Conservation (phyloP, 2,329 filamentous ascomycete genomes). For the Exophiala spinifera region DNA sequence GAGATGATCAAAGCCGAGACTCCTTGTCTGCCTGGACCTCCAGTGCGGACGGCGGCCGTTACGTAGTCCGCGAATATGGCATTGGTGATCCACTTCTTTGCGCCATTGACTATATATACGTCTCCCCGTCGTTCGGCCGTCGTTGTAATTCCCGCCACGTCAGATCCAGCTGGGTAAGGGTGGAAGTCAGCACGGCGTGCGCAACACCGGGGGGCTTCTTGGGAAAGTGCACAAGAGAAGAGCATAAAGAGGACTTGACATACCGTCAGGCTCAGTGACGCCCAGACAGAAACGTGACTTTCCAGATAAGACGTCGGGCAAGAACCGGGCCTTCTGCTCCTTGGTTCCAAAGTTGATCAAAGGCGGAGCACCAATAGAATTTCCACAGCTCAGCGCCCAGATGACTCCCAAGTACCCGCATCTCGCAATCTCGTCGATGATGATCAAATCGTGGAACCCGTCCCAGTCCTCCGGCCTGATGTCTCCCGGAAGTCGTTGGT, state of each 20-base stretch:
- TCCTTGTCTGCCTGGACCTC: conserved; percentile 69
- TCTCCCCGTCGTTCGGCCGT: conserved; percentile 54
- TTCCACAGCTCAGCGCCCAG: conserved; percentile 35
- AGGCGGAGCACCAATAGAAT: conserved; percentile 35
- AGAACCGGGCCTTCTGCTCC: conserved; percentile 44
- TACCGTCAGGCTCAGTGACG: conserved; percentile 48
- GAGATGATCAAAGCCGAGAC: conserved; percentile 95
- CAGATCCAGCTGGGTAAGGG: conserved; percentile 50
- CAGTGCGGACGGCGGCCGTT: conserved; percentile 85
- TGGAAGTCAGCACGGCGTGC: background rate
- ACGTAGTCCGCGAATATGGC: conserved; percentile 96
- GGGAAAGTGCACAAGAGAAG: no score
- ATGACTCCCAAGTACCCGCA: conserved; percentile 35
- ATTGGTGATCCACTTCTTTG: conserved; percentile 99
- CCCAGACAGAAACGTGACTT: conserved; percentile 59
- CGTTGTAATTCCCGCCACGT: conserved; percentile 62
- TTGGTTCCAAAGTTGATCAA: conserved; percentile 33
- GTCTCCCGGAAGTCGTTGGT: conserved; percentile 31
- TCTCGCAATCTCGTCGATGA: conserved; percentile 39
- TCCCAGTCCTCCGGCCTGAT: conserved; percentile 37
- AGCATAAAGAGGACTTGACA: background rate
- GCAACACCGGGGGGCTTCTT: background rate
- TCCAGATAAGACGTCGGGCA: conserved; percentile 57
- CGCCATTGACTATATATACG: conserved; percentile 66
- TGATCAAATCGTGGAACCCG: conserved; percentile 38